Evolutionary conservation across 73 alveolate species (phyloP).

Genomic region (Tetrahymena elliotti): DNA sequence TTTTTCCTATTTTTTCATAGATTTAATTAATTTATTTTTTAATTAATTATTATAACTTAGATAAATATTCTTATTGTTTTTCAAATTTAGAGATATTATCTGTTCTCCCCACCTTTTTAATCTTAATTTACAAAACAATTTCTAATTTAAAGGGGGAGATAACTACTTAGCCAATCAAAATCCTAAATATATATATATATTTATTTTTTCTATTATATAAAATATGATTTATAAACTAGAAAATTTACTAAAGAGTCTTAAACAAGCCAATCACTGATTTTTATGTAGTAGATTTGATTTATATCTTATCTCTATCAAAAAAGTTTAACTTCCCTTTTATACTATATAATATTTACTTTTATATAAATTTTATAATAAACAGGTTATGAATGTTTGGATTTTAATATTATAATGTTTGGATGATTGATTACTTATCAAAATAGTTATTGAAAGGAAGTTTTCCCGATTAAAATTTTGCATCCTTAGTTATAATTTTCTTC

Average conservation of each 20-base stretch:
- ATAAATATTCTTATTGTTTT: background rate
- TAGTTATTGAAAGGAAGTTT: background rate
- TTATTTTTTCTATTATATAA: background rate
- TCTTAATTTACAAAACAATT: background rate
- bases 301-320: too few relatives aligned
- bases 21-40: background rate
- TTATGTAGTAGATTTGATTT: too few relatives aligned
- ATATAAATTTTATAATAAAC: background rate
- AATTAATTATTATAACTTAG: background rate
- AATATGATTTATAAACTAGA: too few relatives aligned
- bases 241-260: too few relatives aligned
- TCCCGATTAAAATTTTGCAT: background rate
- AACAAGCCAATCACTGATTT: too few relatives aligned
- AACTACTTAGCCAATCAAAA: background rate
- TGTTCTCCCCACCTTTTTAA: background rate
- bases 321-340: too few relatives aligned
- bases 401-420: background rate
- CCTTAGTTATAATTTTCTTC: background rate
- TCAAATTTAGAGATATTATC: background rate
- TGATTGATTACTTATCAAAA: background rate
- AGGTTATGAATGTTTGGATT: too few relatives aligned
- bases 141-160: background rate
- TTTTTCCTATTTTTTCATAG: background rate
- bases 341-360: too few relatives aligned
- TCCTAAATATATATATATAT: too few relatives aligned